phyloP scores from a whole-genome alignment of 257 asterid genomes.

The Cruciata laevipes region DNA sequence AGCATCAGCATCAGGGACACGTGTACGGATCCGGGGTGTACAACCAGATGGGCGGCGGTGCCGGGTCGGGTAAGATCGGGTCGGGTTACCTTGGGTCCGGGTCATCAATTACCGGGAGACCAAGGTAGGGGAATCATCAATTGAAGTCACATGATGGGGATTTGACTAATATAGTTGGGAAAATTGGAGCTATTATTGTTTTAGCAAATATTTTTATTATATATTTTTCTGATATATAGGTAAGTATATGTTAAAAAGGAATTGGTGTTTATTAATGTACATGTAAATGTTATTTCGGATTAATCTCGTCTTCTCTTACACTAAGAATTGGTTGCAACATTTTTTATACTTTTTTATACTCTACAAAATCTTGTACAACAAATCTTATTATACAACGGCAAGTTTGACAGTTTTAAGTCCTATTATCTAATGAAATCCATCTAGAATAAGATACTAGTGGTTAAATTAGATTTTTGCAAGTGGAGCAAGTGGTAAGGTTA shows the following conservation, averaged over 20 bases:
- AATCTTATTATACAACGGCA: no score
- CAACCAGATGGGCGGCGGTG: constrained; percentile 18
- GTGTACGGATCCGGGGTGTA: constrained; percentile 23
- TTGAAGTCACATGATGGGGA: constrained; percentile 2
- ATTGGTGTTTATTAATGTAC: constrained; percentile 10
- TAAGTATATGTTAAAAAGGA: not conserved
- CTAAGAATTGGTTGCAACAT: no score
- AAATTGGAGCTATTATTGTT: not conserved
- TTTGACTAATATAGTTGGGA: constrained; percentile 10
- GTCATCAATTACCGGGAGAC: constrained; percentile 26
- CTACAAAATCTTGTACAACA: no score
- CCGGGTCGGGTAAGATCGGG: constrained; percentile 33
- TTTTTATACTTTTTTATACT: no score
- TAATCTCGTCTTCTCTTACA: not conserved
- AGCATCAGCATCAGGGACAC: constrained; percentile 28
- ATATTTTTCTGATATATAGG: not conserved
- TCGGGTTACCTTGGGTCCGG: constrained; percentile 30
- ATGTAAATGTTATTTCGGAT: not conserved
- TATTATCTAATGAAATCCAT: no score
- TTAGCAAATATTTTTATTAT: not conserved
- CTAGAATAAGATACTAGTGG: no score
- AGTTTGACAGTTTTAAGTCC: no score
- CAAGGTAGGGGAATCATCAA: constrained; percentile 20
- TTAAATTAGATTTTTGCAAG: no score
- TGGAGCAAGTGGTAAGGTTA: no score